Conservation (phyloP, 805 yeast genomes). For the Lipomyces sp. region DNA sequence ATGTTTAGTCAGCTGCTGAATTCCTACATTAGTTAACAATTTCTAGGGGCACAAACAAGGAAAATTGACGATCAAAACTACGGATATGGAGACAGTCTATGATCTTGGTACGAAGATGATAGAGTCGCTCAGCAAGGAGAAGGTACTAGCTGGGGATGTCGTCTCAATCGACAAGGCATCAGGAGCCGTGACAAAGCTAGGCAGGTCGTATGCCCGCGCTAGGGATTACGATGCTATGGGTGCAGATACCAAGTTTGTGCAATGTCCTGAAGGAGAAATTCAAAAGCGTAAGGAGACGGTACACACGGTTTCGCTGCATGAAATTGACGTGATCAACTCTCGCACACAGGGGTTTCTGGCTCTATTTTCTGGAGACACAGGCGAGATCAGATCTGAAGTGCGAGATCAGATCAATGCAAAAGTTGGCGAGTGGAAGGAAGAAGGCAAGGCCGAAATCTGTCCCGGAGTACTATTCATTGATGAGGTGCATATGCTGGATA, state of each 20-base stretch:
- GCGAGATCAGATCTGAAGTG: constrained; percentile 94
- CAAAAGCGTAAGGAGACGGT: constrained; percentile 95
- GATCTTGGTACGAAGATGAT: constrained; percentile 94
- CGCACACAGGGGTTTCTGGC: constrained; percentile 98
- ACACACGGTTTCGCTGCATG: constrained; percentile 97
- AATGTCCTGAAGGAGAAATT: constrained; percentile 98
- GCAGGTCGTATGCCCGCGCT: constrained; percentile 94
- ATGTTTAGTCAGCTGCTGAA: background rate
- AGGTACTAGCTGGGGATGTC: constrained; percentile 96
- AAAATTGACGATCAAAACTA: constrained; percentile 92
- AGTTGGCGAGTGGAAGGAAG: constrained; percentile 98
- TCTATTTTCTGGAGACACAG: constrained; percentile 93
- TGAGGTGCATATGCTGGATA: constrained; percentile 98
- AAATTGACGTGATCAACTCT: constrained; percentile 95
- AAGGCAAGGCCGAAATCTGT: constrained; percentile 94
- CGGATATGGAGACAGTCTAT: constrained; percentile 98
- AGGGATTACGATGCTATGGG: constrained; percentile 99
- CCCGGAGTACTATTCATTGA: constrained; percentile 98
- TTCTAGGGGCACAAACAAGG: constrained; percentile 90
- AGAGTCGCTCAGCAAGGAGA: constrained; percentile 91
- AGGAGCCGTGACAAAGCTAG: constrained; percentile 91
- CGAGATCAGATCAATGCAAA: constrained; percentile 95
- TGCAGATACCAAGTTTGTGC: constrained; percentile 96
- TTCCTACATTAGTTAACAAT: background rate
- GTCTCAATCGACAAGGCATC: constrained; percentile 93